These are phyloP conservation scores for Taxillus chinensis DNA, from an alignment of 164 flowering plant species.

Conservation along the genomic window DNA sequence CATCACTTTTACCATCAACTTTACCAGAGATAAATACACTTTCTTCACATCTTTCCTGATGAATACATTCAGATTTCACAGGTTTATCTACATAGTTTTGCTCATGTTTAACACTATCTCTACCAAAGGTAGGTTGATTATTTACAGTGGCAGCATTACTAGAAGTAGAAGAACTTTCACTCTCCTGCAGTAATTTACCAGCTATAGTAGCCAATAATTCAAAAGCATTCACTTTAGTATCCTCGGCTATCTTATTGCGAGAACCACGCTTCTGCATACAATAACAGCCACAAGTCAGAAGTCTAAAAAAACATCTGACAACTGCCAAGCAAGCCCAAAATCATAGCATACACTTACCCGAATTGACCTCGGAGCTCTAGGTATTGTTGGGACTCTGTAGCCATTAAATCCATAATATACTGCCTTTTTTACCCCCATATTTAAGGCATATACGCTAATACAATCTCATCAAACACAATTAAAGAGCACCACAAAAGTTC, in stretches of 20 bases:
- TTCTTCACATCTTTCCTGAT: conserved; percentile 20
- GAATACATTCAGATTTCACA: conserved; percentile 14
- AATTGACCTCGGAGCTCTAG: conserved; percentile 34
- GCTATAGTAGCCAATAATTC: conserved; percentile 43
- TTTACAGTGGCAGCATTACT: conserved; percentile 27
- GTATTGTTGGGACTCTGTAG: conserved; percentile 23
- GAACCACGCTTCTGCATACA: conserved; percentile 17
- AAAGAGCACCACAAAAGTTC: not conserved
- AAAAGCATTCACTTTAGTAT: conserved; percentile 25
- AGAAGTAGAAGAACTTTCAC: conserved; percentile 37
- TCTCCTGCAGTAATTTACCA: conserved; percentile 33
- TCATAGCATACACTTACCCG: conserved; percentile 17
- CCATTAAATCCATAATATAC: conserved; percentile 23
- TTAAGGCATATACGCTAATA: conserved; percentile 16
- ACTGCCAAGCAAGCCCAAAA: not conserved
- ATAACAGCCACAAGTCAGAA: not conserved
- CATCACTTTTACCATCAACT: conserved; percentile 12
- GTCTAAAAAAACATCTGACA: not conserved
- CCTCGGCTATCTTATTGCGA: conserved; percentile 19
- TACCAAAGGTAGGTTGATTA: conserved; percentile 7
- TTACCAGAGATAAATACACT: conserved; percentile 11
- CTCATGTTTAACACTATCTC: conserved; percentile 16
- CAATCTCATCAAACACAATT: conserved; percentile 13
- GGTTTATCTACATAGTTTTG: conserved; percentile 8
- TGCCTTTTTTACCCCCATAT: conserved; percentile 35